Conservation (phyloP, 139 green algal species). For the Coelastrella sp. region DNA sequence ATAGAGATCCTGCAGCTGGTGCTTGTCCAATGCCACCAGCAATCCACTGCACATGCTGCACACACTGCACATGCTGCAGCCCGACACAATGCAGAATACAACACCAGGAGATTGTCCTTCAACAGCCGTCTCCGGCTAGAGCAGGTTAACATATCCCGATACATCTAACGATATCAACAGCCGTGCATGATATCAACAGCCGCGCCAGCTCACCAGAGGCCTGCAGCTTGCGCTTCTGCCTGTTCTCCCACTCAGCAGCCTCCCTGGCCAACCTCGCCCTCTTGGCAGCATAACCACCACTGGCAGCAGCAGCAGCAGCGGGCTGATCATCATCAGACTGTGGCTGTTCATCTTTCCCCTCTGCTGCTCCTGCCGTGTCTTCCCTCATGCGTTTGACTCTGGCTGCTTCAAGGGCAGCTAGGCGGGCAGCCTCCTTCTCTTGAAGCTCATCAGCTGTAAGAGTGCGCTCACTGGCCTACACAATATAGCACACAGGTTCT, state of each 20-base stretch:
- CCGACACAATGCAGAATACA: too few species aligned
- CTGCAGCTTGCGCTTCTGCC: conserved; percentile 15
- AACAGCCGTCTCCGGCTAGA: too few species aligned
- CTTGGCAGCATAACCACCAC: conserved; percentile 41
- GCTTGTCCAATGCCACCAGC: too few species aligned
- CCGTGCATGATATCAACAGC: background rate
- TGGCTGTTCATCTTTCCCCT: background rate
- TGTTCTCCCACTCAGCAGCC: conserved; percentile 28
- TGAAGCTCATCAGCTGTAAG: conserved; percentile 80
- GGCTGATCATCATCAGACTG: conserved; percentile 19
- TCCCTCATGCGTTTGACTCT: conserved; percentile 79
- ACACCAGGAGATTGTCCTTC: too few species aligned
- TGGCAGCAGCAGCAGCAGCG: conserved; percentile 44
- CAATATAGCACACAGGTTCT: too few species aligned
- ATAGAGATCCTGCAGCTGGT: too few species aligned
- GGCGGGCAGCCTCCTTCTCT: conserved; percentile 66
- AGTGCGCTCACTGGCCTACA: conserved; percentile 68
- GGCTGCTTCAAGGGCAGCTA: conserved; percentile 82
- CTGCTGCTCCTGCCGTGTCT: conserved; percentile 31
- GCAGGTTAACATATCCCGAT: too few species aligned
- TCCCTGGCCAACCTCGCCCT: background rate
- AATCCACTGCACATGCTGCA: too few species aligned
- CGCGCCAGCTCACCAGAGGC: conserved; percentile 11
- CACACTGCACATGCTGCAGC: too few species aligned
- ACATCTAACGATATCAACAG: too few species aligned